Percentiles rank a stretch among this genome's conserved stretches.
Conservation (phyloP, 2,329 filamentous ascomycete species). For the Fusarium sp. region DNA sequence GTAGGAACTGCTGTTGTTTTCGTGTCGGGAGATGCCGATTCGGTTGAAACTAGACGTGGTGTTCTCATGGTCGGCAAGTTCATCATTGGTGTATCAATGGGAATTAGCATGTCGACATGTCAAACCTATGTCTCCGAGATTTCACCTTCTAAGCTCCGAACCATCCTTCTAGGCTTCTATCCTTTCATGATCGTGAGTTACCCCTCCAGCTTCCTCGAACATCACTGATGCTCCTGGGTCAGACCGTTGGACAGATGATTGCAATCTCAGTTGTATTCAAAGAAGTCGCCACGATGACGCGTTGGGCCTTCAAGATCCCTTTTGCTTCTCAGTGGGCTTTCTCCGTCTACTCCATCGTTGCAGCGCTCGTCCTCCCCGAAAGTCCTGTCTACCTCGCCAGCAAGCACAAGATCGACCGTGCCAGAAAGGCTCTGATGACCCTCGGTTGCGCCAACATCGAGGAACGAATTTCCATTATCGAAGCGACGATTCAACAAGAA, state of each 20-base stretch:
- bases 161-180: neutral
- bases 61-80: neutral
- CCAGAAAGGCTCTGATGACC: neutral
- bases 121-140: neutral
- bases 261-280: neutral
- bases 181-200: neutral
- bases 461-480: neutral
- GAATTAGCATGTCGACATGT: neutral
- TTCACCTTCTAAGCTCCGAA: neutral
- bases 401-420: neutral
- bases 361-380: neutral
- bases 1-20: neutral
- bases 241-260: neutral
- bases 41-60: neutral
- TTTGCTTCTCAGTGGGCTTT: neutral
- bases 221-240: rapidly evolving
- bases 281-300: neutral
- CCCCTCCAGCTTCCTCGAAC: too few species aligned
- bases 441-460: neutral
- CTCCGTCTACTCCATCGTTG: neutral
- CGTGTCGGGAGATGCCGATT: neutral
- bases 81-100: neutral
- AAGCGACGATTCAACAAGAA: neutral
- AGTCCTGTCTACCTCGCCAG: neutral
- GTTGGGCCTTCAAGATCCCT: neutral